A percentile compares a stretch with the other conserved stretches of the same genome.
Conservation (phyloP, 768 basidiomycete genomes). For the Guyanaporus albipodus region DNA sequence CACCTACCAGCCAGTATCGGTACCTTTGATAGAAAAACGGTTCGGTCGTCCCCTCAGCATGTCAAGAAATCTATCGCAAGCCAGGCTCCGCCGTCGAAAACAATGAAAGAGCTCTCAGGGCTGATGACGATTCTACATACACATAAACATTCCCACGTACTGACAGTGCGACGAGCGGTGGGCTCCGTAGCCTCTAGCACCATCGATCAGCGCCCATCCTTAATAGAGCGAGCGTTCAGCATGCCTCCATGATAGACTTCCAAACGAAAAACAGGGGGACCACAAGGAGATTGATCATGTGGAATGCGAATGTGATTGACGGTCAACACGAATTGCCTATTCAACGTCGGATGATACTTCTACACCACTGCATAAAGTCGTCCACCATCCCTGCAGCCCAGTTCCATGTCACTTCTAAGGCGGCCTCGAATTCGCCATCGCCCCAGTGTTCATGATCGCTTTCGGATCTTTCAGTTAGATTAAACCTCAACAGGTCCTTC, state of each 20-base stretch:
- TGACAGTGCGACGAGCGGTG: too few relatives aligned
- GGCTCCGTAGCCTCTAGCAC: too few relatives aligned
- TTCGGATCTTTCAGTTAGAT: slow-evolving; percentile 52
- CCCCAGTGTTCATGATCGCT: slow-evolving; percentile 52
- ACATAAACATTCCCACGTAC: background rate
- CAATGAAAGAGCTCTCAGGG: too few relatives aligned
- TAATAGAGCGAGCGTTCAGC: too few relatives aligned
- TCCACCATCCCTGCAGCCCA: slow-evolving; percentile 42
- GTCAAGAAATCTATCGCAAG: background rate
- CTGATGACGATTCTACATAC: too few relatives aligned
- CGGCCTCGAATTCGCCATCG: slow-evolving; percentile 60
- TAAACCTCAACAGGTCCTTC: slow-evolving; percentile 92
- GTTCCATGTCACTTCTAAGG: slow-evolving; percentile 59
- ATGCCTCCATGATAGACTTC: too few relatives aligned
- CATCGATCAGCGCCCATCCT: too few relatives aligned
- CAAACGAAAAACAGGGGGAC: too few relatives aligned
- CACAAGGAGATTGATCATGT: too few relatives aligned
- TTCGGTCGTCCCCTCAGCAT: background rate
- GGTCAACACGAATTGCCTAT: background rate
- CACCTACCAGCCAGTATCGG: too few relatives aligned
- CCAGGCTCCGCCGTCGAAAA: background rate
- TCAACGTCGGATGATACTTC: slow-evolving; percentile 21
- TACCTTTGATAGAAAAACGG: too few relatives aligned
- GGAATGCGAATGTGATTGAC: background rate
- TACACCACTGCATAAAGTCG: slow-evolving; percentile 29